phyloP scores from a whole-genome alignment of 345 rosid genomes.

The Populus davidiana region DNA sequence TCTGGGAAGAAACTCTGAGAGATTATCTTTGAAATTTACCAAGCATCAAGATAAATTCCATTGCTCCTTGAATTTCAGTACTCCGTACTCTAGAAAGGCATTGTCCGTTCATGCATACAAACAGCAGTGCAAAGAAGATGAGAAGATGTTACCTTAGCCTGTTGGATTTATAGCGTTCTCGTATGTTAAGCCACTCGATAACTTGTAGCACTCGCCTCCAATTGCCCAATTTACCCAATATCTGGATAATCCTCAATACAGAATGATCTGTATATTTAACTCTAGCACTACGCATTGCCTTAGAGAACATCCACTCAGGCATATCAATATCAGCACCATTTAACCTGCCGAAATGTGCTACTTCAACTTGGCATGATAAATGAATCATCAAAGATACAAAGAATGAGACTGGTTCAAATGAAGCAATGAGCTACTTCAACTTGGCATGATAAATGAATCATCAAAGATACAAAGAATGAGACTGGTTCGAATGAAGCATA shows the following conservation, averaged over 20 bases:
- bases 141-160: slow-evolving; percentile 49
- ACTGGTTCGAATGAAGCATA: too few species aligned
- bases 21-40: not conserved
- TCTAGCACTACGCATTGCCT: slow-evolving; percentile 82
- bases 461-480: too few species aligned
- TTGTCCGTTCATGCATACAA: not conserved
- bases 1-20: not conserved
- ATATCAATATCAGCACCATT: slow-evolving; percentile 92
- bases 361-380: slow-evolving; percentile 26
- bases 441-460: too few species aligned
- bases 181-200: slow-evolving; percentile 88
- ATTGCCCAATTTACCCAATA: slow-evolving; percentile 81
- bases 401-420: too few species aligned
- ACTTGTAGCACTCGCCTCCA: slow-evolving; percentile 94
- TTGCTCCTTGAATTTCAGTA: too few species aligned
- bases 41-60: not conserved
- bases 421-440: too few species aligned
- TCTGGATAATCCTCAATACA: slow-evolving; percentile 66
- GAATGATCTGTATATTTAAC: slow-evolving; percentile 77
- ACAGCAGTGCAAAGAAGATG: not conserved
- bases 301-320: slow-evolving; percentile 95
- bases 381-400: too few species aligned
- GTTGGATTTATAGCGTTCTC: slow-evolving; percentile 72
- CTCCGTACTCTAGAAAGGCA: too few species aligned
- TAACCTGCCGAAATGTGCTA: slow-evolving; percentile 63